Evolutionary conservation across 2,329 filamentous ascomycete species (phyloP).

Genomic region (Microascus cirrosus): DNA sequence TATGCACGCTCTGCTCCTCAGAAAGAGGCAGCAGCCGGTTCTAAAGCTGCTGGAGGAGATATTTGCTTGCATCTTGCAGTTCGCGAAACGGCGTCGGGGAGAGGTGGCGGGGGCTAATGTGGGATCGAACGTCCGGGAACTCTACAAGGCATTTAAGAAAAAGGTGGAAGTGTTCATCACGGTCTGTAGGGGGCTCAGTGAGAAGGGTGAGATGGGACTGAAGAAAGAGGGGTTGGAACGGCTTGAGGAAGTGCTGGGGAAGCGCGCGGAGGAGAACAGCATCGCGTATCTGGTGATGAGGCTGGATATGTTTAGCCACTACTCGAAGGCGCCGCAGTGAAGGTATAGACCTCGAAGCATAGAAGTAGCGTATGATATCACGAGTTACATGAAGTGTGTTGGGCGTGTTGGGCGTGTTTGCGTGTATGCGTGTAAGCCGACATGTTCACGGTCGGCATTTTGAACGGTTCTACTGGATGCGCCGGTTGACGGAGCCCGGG

Average conservation of each 20-base stretch:
- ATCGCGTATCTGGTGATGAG: conserved; percentile 58
- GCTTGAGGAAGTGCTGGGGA: conserved; percentile 21
- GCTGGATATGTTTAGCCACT: conserved; percentile 63
- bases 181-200: conserved; percentile 57
- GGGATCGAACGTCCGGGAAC: conserved; percentile 17
- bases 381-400: no score
- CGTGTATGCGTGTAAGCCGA: no score
- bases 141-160: conserved; percentile 58
- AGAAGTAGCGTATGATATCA: no score
- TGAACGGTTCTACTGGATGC: no score
- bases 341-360: neutral
- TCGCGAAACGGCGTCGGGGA: conserved; percentile 41
- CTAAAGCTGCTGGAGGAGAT: conserved; percentile 66
- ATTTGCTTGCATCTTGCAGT: conserved; percentile 60
- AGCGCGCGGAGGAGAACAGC: conserved; percentile 39
- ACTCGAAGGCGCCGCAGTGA: conserved; percentile 21
- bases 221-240: conserved; percentile 17
- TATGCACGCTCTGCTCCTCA: conserved; percentile 59
- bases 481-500: no score
- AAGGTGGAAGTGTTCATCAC: conserved; percentile 65
- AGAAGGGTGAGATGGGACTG: conserved; percentile 42
- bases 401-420: no score
- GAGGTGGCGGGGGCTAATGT: conserved; percentile 8
- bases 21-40: conserved; percentile 64
- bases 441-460: no score